Percentiles rank a stretch among this genome's conserved stretches.
Evolutionary conservation across 345 rosid species (phyloP).

Genomic region (Rhodomyrtus tomentosa): DNA sequence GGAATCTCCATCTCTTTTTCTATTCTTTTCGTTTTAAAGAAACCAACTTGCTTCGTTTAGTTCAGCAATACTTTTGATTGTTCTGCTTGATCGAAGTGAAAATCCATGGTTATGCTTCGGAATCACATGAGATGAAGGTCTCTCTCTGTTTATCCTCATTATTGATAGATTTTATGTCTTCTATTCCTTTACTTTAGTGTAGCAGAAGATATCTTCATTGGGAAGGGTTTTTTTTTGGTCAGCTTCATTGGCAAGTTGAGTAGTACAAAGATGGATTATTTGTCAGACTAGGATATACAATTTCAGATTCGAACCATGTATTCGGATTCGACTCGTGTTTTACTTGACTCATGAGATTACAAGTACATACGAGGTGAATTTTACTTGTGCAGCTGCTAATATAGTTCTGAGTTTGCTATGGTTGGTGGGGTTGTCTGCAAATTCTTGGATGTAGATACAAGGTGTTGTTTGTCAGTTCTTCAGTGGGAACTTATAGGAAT

Average conservation of each 20-base stretch:
- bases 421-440: background rate
- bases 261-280: background rate
- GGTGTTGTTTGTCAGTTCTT: background rate
- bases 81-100: background rate
- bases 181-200: background rate
- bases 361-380: background rate
- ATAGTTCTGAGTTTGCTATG: background rate
- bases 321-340: background rate
- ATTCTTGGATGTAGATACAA: background rate
- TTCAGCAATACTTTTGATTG: background rate
- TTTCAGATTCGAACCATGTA: background rate
- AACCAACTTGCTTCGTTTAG: background rate
- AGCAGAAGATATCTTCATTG: background rate
- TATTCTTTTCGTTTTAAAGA: background rate
- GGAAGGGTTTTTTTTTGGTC: no score
- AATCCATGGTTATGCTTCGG: background rate
- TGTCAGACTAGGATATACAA: background rate
- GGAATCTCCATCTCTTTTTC: background rate
- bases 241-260: background rate
- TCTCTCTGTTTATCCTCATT: background rate
- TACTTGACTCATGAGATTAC: background rate
- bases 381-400: background rate
- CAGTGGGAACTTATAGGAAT: background rate
- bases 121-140: background rate
- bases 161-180: background rate